Conservation (phyloP, 148 eudicot genomes). For the Rhododendron vialii region DNA sequence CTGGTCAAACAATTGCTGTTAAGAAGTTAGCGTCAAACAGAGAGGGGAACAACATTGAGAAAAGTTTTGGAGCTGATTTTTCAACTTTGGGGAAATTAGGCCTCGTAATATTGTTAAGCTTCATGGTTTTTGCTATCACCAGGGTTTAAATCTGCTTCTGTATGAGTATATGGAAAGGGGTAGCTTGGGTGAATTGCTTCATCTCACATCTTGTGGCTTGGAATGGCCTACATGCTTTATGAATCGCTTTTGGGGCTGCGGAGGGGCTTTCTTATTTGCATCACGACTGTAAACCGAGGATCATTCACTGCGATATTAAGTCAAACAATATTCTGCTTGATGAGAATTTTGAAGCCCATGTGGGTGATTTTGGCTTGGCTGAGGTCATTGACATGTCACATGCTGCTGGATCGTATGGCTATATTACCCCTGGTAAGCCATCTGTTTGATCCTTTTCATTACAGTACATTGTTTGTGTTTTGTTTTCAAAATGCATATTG, state of each 20-base stretch:
- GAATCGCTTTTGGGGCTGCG: slow-evolving; percentile 88
- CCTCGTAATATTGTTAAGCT: slow-evolving; percentile 93
- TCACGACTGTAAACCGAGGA: slow-evolving; percentile 95
- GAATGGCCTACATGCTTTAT: slow-evolving; percentile 81
- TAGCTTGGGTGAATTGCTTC: slow-evolving; percentile 90
- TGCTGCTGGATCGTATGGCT: slow-evolving; percentile 98
- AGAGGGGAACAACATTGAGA: slow-evolving; percentile 80
- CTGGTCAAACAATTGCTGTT: slow-evolving; percentile 70
- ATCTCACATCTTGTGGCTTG: slow-evolving; percentile 49
- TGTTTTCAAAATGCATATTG: background rate
- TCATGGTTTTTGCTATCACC: slow-evolving; percentile 87
- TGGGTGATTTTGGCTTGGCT: slow-evolving; percentile 97
- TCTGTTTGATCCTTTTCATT: background rate
- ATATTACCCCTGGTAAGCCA: slow-evolving; percentile 89
- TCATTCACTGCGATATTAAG: slow-evolving; percentile 92
- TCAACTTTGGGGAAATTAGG: slow-evolving; percentile 83
- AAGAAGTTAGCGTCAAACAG: slow-evolving; percentile 84
- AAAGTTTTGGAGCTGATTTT: slow-evolving; percentile 89
- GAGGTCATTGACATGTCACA: slow-evolving; percentile 98
- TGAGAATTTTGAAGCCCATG: slow-evolving; percentile 93
- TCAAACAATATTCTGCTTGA: slow-evolving; percentile 89
- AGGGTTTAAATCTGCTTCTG: slow-evolving; percentile 78
- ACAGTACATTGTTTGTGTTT: background rate
- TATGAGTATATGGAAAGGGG: slow-evolving; percentile 94
- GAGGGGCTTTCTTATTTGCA: slow-evolving; percentile 92